Conservation (phyloP, 441 rosid genomes). For the Bocquillonia castaneifolia region DNA sequence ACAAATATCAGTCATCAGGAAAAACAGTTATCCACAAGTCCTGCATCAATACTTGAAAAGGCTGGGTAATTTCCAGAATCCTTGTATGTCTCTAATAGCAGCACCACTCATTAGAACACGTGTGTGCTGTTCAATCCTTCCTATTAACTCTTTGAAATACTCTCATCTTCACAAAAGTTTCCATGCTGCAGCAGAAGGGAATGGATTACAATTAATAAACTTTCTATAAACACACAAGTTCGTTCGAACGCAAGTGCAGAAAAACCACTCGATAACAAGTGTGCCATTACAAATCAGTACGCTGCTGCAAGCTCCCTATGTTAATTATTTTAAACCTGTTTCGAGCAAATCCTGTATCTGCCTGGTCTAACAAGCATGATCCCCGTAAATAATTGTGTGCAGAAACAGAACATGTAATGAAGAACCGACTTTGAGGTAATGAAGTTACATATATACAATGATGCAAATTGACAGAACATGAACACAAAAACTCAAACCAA, state of each 20-base stretch:
- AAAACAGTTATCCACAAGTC: slow-evolving; percentile 29
- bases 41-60: slow-evolving; percentile 26
- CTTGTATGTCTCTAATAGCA: slow-evolving; percentile 5
- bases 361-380: too few species aligned
- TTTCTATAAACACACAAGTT: neutral
- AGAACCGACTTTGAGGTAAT: too few species aligned
- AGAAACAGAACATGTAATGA: too few species aligned
- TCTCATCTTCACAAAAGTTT: slow-evolving; percentile 39
- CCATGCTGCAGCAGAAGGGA: slow-evolving; percentile 42
- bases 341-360: too few species aligned
- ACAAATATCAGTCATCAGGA: slow-evolving; percentile 27
- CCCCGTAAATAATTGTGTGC: too few species aligned
- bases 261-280: neutral
- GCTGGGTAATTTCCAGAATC: slow-evolving; percentile 4
- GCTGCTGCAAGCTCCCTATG: too few species aligned
- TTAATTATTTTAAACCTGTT: too few species aligned
- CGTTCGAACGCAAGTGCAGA: neutral
- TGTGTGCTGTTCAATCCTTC: slow-evolving; percentile 22
- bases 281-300: too few species aligned
- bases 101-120: slow-evolving; percentile 12
- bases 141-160: neutral
- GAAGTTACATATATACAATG: too few species aligned
- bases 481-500: too few species aligned
- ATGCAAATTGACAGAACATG: too few species aligned
- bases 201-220: neutral